phyloP scores from a whole-genome alignment of 148 eudicot species.

The Chenopodium album region DNA sequence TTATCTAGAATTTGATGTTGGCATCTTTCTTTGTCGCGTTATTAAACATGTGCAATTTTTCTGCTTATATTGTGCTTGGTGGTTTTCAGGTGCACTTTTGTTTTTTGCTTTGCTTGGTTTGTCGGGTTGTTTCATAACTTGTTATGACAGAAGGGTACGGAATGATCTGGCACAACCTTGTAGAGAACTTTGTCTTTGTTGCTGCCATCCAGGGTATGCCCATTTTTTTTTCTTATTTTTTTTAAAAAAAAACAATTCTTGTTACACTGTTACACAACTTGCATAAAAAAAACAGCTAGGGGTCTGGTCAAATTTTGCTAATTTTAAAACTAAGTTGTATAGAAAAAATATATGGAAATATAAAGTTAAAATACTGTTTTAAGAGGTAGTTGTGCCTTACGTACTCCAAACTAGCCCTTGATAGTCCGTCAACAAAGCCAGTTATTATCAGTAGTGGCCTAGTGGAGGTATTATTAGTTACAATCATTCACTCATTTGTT shows the following conservation, averaged over 20 bases:
- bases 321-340: not conserved
- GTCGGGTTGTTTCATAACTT: conserved; percentile 89
- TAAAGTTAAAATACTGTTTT: not conserved
- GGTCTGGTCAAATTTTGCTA: not conserved
- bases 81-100: conserved; percentile 70
- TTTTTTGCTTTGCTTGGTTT: conserved; percentile 90
- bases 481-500: not conserved
- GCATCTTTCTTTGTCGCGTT: not conserved
- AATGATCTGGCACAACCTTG: conserved; percentile 95
- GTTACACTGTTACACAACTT: not conserved
- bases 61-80: not conserved
- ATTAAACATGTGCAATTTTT: not conserved
- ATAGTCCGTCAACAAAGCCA: not conserved
- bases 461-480: not conserved
- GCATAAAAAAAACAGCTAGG: too few species aligned
- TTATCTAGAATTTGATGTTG: not conserved
- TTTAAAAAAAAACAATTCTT: not conserved
- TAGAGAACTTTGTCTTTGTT: conserved; percentile 89
- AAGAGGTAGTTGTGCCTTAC: not conserved
- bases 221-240: not conserved
- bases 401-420: not conserved
- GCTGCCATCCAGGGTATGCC: conserved; percentile 89
- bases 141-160: conserved; percentile 90
- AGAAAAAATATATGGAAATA: not conserved
- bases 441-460: not conserved